Conservation (phyloP, 2,329 filamentous ascomycete species). For the Stachybotrys chlorohalonatus region DNA sequence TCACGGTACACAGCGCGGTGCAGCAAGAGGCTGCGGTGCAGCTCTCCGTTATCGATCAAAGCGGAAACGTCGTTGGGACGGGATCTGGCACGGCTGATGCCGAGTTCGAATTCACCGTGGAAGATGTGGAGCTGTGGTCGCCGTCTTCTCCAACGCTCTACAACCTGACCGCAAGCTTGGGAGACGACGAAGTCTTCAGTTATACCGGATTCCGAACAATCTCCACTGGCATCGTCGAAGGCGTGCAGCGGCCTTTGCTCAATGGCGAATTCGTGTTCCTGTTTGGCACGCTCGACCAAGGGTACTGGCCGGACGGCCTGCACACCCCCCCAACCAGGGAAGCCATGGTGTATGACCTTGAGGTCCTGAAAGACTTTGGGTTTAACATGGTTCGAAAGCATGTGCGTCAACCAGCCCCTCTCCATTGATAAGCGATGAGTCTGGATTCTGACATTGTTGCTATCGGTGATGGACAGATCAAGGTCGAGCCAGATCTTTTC, state of each 20-base stretch:
- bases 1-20: constrained; percentile 41
- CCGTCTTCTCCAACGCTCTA: constrained; percentile 55
- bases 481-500: constrained; percentile 57
- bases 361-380: constrained; percentile 54
- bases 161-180: constrained; percentile 47
- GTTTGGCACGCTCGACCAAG: constrained; percentile 62
- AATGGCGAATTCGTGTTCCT: constrained; percentile 62
- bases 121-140: constrained; percentile 53
- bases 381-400: constrained; percentile 68
- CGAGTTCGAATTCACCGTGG: constrained; percentile 45
- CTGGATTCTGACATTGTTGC: too few species aligned
- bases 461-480: constrained; percentile 37
- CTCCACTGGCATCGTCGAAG: constrained; percentile 44
- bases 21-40: constrained; percentile 22
- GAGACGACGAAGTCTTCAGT: constrained; percentile 37
- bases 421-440: background rate
- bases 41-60: constrained; percentile 23
- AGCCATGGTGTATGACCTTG: constrained; percentile 58
- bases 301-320: constrained; percentile 63
- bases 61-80: constrained; percentile 31
- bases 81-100: constrained; percentile 35
- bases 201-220: constrained; percentile 64
- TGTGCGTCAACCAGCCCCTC: constrained; percentile 27
- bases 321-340: constrained; percentile 56
- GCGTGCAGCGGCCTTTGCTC: constrained; percentile 50